phyloP scores from a whole-genome alignment of 331 rosid genomes.

The Arachis monticola region DNA sequence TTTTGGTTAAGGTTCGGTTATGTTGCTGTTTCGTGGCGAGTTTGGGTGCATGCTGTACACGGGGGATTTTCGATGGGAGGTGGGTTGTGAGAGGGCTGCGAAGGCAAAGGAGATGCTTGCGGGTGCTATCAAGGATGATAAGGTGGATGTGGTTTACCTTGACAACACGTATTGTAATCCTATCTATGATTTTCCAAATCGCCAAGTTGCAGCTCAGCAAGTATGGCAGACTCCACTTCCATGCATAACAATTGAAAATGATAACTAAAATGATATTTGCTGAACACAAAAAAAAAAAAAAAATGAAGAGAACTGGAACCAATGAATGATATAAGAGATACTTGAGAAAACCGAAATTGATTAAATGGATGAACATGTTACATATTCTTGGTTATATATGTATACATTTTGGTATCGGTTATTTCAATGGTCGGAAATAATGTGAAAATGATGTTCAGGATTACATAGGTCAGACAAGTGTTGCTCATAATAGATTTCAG shows the following conservation, averaged over 20 bases:
- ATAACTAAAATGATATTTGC: not conserved
- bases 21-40: conserved; percentile 73
- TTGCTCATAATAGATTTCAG: not conserved
- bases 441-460: not conserved
- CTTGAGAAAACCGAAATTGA: too few species aligned
- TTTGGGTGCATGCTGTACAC: conserved; percentile 67
- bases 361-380: too few species aligned
- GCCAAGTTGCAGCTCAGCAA: conserved; percentile 61
- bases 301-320: too few species aligned
- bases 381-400: too few species aligned
- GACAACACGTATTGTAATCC: conserved; percentile 84
- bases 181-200: conserved; percentile 59
- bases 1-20: conserved; percentile 55
- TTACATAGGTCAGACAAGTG: not conserved
- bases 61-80: conserved; percentile 81
- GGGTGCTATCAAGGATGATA: conserved; percentile 48
- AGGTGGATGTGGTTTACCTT: conserved; percentile 57
- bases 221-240: conserved; percentile 34
- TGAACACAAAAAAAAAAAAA: too few species aligned
- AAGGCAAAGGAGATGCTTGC: conserved; percentile 48
- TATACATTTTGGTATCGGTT: not conserved
- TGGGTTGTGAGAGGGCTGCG: conserved; percentile 46
- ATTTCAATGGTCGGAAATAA: not conserved
- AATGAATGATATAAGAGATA: too few species aligned
- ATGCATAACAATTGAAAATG: conserved; percentile 7